Conservation (phyloP, 2,329 filamentous ascomycete species). For the Ceratocystis huliohia region DNA sequence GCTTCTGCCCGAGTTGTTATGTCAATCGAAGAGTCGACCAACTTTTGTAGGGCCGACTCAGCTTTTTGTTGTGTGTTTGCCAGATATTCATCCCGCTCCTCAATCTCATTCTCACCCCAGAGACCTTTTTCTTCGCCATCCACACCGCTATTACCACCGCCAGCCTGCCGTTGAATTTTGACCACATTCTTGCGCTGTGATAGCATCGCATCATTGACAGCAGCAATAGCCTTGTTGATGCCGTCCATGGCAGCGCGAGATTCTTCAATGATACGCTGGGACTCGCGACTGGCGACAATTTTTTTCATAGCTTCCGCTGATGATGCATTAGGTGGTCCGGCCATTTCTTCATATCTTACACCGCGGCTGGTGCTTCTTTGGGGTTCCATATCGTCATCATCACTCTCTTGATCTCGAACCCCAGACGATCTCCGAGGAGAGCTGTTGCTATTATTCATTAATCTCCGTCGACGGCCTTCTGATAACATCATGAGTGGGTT, state of each 20-base stretch:
- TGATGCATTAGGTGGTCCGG: neutral
- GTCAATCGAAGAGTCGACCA: constrained; percentile 8
- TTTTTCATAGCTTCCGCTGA: constrained; percentile 1
- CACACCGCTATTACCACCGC: neutral
- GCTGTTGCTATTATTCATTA: neutral
- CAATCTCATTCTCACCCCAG: constrained; percentile 6
- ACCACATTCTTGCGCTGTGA: constrained; percentile 12
- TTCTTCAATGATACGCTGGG: constrained; percentile 6
- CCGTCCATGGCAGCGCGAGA: constrained; percentile 9
- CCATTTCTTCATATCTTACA: constrained; percentile 10
- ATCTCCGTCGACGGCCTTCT: neutral
- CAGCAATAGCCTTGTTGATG: constrained; percentile 14
- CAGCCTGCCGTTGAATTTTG: constrained; percentile 1
- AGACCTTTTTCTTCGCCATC: constrained; percentile 10
- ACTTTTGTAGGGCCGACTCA: constrained; percentile 7
- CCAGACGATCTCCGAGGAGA: neutral
- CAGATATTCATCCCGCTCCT: constrained; percentile 8
- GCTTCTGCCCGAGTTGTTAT: constrained; percentile 29
- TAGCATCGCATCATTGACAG: constrained; percentile 16
- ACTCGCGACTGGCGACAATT: neutral
- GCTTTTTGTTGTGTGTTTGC: neutral
- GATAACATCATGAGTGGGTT: neutral
- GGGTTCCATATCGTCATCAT: neutral
- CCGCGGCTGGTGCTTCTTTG: neutral
- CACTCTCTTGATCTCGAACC: neutral